phyloP scores from a whole-genome alignment of 2,329 filamentous ascomycete species.

The Akanthomyces muscarius region DNA sequence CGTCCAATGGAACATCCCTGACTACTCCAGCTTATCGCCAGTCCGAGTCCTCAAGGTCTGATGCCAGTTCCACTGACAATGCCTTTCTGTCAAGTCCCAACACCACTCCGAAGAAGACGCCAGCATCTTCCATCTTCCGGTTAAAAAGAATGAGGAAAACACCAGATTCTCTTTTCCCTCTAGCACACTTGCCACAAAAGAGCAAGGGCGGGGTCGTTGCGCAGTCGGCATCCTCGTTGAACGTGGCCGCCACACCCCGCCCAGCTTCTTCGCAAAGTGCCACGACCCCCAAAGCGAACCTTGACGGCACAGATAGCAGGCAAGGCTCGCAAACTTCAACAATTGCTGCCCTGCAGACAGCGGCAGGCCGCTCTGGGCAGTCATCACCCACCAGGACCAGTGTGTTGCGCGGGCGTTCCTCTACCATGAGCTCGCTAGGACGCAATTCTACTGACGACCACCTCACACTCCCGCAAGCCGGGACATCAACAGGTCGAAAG shows the following conservation, averaged over 20 bases:
- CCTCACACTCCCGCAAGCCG: conserved; percentile 60
- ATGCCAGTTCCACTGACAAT: conserved; percentile 72
- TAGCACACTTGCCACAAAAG: conserved; percentile 79
- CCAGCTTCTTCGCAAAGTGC: conserved; percentile 34
- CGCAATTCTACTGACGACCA: conserved; percentile 69
- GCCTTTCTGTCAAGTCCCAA: conserved; percentile 56
- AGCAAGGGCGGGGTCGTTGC: conserved; percentile 39
- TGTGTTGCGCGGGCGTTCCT: conserved; percentile 71
- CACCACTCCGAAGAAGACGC: conserved; percentile 55
- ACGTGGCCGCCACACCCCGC: conserved; percentile 29
- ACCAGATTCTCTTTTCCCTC: conserved; percentile 73
- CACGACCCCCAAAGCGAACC: conserved; percentile 23
- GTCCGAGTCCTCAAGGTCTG: conserved; percentile 81
- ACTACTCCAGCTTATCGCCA: conserved; percentile 42
- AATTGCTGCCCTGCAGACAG: conserved; percentile 45
- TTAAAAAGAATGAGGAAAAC: conserved; percentile 74
- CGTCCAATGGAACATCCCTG: conserved; percentile 42
- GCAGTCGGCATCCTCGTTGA: conserved; percentile 43
- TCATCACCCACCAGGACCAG: conserved; percentile 65
- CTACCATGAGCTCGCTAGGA: conserved; percentile 80
- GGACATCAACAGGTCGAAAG: conserved; percentile 84
- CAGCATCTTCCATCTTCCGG: conserved; percentile 73
- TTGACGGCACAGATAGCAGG: conserved; percentile 29
- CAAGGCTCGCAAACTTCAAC: conserved; percentile 35
- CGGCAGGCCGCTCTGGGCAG: conserved; percentile 50